Conservation (phyloP, 352 stramenopile species). For the Elongisporangium prolatum region DNA sequence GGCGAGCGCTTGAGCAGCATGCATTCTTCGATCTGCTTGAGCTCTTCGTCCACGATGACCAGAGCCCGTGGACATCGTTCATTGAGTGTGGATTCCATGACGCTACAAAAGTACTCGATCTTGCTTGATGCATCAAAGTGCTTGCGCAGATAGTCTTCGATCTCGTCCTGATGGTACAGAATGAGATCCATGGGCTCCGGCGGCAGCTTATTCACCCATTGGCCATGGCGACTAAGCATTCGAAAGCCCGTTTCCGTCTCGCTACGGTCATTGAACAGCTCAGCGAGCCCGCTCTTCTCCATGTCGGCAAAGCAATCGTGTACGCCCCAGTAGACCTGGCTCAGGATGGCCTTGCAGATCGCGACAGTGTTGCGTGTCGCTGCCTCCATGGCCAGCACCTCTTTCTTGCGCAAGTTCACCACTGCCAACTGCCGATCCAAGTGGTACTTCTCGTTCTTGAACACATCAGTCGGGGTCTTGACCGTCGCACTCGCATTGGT, state of each 20-base stretch:
- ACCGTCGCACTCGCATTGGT: slow-evolving; percentile 31
- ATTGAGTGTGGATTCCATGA: slow-evolving; percentile 58
- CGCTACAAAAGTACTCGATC: slow-evolving; percentile 32
- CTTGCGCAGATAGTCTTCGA: slow-evolving; percentile 68
- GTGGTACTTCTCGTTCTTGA: slow-evolving; percentile 61
- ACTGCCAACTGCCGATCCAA: slow-evolving; percentile 42
- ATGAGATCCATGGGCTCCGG: slow-evolving; percentile 54
- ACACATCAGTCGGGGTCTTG: slow-evolving; percentile 51
- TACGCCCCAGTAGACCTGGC: slow-evolving; percentile 41
- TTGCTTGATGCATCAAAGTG: slow-evolving; percentile 34
- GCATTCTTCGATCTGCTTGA: slow-evolving; percentile 46
- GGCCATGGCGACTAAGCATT: slow-evolving; percentile 62
- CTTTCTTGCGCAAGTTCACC: slow-evolving; percentile 35
- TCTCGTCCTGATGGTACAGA: slow-evolving; percentile 52
- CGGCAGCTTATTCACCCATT: slow-evolving; percentile 26
- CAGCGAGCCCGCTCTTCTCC: slow-evolving; percentile 24
- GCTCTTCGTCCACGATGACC: slow-evolving; percentile 40
- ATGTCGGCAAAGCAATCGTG: slow-evolving; percentile 53
- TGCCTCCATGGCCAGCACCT: slow-evolving; percentile 49
- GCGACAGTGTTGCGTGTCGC: slow-evolving; percentile 61
- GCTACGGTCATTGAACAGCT: slow-evolving; percentile 39
- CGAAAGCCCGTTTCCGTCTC: slow-evolving; percentile 59
- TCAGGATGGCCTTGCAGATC: slow-evolving; percentile 43
- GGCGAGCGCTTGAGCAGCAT: slow-evolving; percentile 28
- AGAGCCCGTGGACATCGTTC: slow-evolving; percentile 51